phyloP scores from a whole-genome alignment of 352 stramenopile species.

The Thalassiosira pacifica region DNA sequence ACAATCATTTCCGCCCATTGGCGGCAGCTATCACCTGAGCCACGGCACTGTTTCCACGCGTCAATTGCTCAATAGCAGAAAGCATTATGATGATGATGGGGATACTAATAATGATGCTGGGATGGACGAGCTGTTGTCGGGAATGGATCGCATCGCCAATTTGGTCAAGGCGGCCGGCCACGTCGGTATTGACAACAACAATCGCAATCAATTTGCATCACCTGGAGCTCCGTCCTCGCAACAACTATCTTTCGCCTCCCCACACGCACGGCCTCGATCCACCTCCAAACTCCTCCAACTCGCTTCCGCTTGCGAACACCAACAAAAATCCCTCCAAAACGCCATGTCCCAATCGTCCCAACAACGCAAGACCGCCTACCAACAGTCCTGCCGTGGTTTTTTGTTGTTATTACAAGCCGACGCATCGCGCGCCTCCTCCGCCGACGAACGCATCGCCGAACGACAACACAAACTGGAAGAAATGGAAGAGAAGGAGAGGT shows the following conservation, averaged over 20 bases:
- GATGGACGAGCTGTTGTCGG: slow-evolving; percentile 28
- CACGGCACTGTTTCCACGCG: background rate
- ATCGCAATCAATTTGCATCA: background rate
- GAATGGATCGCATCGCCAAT: slow-evolving; percentile 64
- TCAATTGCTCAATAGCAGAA: background rate
- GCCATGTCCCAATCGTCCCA: slow-evolving; percentile 15
- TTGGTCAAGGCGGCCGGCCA: slow-evolving; percentile 49
- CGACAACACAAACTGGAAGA: slow-evolving; percentile 21
- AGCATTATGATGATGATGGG: background rate
- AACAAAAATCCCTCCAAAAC: slow-evolving; percentile 2
- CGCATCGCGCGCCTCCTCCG: background rate
- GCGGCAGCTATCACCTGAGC: slow-evolving; percentile 25
- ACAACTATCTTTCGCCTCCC: slow-evolving; percentile 22
- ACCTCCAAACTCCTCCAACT: slow-evolving; percentile 65
- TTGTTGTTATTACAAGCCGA: slow-evolving; percentile 44
- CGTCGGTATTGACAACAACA: background rate
- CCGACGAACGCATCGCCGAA: slow-evolving; percentile 36
- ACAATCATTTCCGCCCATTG: slow-evolving; percentile 6
- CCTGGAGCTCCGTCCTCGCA: background rate
- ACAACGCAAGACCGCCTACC: no score
- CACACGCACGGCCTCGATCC: slow-evolving; percentile 43
- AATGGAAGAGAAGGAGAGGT: slow-evolving; percentile 45
- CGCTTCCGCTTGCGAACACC: slow-evolving; percentile 37
- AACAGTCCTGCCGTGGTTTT: slow-evolving; percentile 19
- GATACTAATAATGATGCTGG: background rate